Base-by-base conservation (phyloP, 2,329 filamentous ascomycete species). In the Neonectria hederae region DNA sequence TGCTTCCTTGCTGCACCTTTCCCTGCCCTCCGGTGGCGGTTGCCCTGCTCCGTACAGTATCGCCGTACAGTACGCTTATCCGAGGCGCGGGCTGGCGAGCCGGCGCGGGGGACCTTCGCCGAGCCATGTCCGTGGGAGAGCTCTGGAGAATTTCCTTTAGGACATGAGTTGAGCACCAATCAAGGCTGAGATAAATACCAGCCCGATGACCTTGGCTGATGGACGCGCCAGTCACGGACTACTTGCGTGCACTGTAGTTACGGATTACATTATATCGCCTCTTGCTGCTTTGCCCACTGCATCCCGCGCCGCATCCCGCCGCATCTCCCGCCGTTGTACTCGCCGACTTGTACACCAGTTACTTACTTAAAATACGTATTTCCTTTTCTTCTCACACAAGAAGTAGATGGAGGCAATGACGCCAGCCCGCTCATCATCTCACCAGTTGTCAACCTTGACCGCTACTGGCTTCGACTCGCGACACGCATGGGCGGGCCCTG, bases 21-120 rank as follows among this genome's bases (percentile, higher is more conserved):
- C 45, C 51, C n/a, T 19, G 38, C 45, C 24, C 45, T 48, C 45
- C 22, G 45, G n/a, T 22, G 45, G 22, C 35, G 21, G 45, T 48
- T 26, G 26, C 10, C 11, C 32, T 30, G 42, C 59, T 55, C 59
- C 59, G 59, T 57, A 62, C 59, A 57, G 59, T 62, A 32, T 32
- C 24, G 21, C 46, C 38, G 48, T 58, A 62, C 59, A 57, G 59
- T 57, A 24, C n/a, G n/a, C 26, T 6, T n/a, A 19, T 30, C 21
- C 21, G 13, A 46, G 6, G 21, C 43, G 43, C 14, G 35, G 35
- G 35, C 14, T 38, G 35, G 24, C 22, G 14, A 48, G 28, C 48
- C 48, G 48, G 48, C 26, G 48, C 11, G 48, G 48, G 48, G 48
- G 48, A 19, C 26, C 8, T 14, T 7, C n/a, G 26, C 48, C n/a